Evolutionary conservation across 2,329 filamentous ascomycete genomes (phyloP), one percentile per base, ranked within the genome.

Genomic region (Fusarium temperatum): DNA sequence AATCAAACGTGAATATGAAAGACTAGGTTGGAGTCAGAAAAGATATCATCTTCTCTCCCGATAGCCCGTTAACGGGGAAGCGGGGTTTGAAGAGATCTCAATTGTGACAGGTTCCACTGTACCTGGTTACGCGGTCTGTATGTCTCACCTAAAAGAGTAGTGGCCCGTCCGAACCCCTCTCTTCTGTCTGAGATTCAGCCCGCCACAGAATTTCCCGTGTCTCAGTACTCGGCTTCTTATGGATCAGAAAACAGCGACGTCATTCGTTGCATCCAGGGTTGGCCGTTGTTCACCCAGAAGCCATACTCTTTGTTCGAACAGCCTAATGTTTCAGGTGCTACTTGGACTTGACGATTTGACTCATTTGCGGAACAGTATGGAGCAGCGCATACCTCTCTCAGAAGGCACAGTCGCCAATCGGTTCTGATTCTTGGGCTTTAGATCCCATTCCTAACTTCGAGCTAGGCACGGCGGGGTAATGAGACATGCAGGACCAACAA

Each of bases 291-390:
- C 7, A 3, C 1, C 3, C 5, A 7, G 11, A 2, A 24, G 5
- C 6, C 15, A 20, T 20, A 20, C 1, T 28, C 5, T 28, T 12
- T 47, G 18, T 7, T 28, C 5, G 4, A 20, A 15, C 11, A 20
- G 6, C 3, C 24, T 20, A 26, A 20, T 26, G 42, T 11, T 26
- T 7, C 17, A 24, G 14, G 0, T 24, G n/a, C n/a, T 17, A 7
- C 8, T 5, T 8, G 0, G 2, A 12, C 6, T 17, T 8, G 9
- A 6, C 4, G 0, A 26, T 0, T 18, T 12, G 1, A 42, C 17
- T n/a, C 6, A 3, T 42, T 1, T 6, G 15, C 15, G 15, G 6
- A 18, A 44, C n/a, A 18, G 5, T 11, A 26, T 10, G 8, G 17
- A 45, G 6, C 15, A 0, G 13, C 1, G 10, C 10, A 36, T 17